Conservation (phyloP, 192 early-diverging fungal genomes). For the Neocallimastix lanati region DNA sequence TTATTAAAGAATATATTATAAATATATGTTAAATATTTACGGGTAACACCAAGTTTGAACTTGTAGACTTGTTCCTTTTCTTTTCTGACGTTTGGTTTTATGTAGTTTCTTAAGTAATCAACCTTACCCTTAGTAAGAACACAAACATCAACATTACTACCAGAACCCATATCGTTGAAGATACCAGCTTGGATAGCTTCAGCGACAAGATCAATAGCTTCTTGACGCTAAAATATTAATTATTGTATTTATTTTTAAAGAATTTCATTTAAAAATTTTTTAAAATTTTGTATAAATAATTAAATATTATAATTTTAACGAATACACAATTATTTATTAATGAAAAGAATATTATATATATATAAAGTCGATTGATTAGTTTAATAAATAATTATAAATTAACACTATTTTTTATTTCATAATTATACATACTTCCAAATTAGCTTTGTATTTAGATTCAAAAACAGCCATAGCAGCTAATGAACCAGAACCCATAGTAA, state of each 20-base stretch:
- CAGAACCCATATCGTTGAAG: slow-evolving; percentile 97
- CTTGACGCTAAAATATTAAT: slow-evolving; percentile 68
- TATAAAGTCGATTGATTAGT: too few species aligned
- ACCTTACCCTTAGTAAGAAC: slow-evolving; percentile 73
- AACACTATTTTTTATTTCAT: too few species aligned
- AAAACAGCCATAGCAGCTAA: slow-evolving; percentile 92
- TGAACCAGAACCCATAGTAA: slow-evolving; percentile 91
- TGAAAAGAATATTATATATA: too few species aligned
- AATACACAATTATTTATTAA: too few species aligned
- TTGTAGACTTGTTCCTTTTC: slow-evolving; percentile 71
- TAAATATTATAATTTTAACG: too few species aligned
- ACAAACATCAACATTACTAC: slow-evolving; percentile 84
- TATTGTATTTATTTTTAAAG: too few species aligned
- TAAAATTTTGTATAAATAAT: too few species aligned
- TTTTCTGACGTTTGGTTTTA: slow-evolving; percentile 71
- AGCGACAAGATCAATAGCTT: slow-evolving; percentile 74
- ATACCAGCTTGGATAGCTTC: slow-evolving; percentile 94
- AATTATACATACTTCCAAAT: slow-evolving; percentile 36
- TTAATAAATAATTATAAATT: too few species aligned
- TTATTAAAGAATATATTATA: too few species aligned
- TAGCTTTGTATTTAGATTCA: slow-evolving; percentile 62
- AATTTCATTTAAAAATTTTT: too few species aligned
- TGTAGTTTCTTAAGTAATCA: slow-evolving; percentile 72
- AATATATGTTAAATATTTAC: slow-evolving; percentile 7
- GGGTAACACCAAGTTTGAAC: slow-evolving; percentile 27